A percentile compares a stretch with the other conserved stretches of the same genome.
These are phyloP conservation scores for Orbilia javanica DNA, from an alignment of 2,329 filamentous ascomycete genomes.

Conservation along the genomic window DNA sequence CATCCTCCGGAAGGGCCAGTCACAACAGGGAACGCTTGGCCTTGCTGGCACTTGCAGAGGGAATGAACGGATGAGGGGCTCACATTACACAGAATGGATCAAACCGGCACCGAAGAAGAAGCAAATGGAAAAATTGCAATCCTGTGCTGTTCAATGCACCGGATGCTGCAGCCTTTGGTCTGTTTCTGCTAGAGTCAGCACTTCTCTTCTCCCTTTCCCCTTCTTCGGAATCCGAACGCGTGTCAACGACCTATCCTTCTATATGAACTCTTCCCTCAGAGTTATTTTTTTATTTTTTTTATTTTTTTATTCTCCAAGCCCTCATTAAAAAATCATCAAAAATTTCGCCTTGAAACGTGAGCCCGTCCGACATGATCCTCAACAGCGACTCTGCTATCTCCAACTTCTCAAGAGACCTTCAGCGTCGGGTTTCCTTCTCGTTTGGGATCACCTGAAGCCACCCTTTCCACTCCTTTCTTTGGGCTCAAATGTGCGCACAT, in stretches of 20 bases:
- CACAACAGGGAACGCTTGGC: constrained; percentile 29
- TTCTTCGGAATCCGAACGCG: constrained; percentile 38
- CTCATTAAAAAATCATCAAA: constrained; percentile 27
- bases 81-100: constrained; percentile 20
- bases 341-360: constrained; percentile 2
- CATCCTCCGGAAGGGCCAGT: constrained; percentile 15
- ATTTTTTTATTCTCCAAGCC: not conserved
- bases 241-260: constrained; percentile 43
- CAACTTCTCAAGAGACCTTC: constrained; percentile 9
- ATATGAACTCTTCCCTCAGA: constrained; percentile 34
- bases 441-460: constrained; percentile 47
- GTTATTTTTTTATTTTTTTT: not conserved
- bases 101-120: constrained; percentile 28
- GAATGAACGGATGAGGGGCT: constrained; percentile 26
- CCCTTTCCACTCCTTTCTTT: constrained; percentile 24
- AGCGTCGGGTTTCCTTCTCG: constrained; percentile 48
- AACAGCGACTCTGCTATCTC: constrained; percentile 16
- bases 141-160: constrained; percentile 41
- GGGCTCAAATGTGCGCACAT: constrained; percentile 52
- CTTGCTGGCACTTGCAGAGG: constrained; percentile 25
- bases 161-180: constrained; percentile 4
- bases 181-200: constrained; percentile 16
- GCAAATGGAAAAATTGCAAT: constrained; percentile 47
- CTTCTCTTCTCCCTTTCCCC: constrained; percentile 29
- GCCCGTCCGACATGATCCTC: constrained; percentile 2